A percentile compares a stretch with the other conserved stretches of the same genome.
These are phyloP conservation scores for Ustulina deusta DNA, from an alignment of 2,329 filamentous ascomycete genomes.

Conservation along the genomic window DNA sequence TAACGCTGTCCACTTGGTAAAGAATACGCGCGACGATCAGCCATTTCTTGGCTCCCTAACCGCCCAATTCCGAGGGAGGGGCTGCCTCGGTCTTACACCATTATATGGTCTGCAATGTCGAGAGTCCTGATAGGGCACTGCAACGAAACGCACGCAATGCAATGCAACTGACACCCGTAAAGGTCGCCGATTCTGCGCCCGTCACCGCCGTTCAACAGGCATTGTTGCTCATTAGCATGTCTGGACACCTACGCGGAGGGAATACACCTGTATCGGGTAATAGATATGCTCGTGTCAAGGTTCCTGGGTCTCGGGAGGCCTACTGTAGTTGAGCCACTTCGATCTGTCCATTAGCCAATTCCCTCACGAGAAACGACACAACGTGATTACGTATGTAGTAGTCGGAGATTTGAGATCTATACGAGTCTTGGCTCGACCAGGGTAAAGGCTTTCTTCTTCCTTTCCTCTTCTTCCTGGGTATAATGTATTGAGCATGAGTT, in stretches of 20 bases:
- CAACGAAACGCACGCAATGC: background rate
- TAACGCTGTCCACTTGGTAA: background rate
- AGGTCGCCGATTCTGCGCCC: background rate
- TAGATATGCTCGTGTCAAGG: background rate
- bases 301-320: slow-evolving; percentile 17
- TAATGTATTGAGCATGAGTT: background rate
- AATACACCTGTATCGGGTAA: background rate
- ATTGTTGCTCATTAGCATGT: background rate
- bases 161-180: slow-evolving; percentile 5
- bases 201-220: background rate
- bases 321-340: slow-evolving; percentile 12
- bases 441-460: background rate
- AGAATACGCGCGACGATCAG: slow-evolving; percentile 28
- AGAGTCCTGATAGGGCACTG: slow-evolving; percentile 8
- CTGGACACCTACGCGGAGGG: background rate
- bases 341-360: slow-evolving; percentile 25
- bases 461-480: background rate
- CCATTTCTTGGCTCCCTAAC: slow-evolving; percentile 11
- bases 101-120: background rate
- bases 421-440: slow-evolving; percentile 6
- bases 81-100: background rate
- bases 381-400: background rate
- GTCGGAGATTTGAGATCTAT: background rate
- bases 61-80: background rate
- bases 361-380: background rate